A percentile compares a stretch with the other conserved stretches of the same genome.
Conservation (phyloP, 352 stramenopile species). For the Pythium apleroticum region DNA sequence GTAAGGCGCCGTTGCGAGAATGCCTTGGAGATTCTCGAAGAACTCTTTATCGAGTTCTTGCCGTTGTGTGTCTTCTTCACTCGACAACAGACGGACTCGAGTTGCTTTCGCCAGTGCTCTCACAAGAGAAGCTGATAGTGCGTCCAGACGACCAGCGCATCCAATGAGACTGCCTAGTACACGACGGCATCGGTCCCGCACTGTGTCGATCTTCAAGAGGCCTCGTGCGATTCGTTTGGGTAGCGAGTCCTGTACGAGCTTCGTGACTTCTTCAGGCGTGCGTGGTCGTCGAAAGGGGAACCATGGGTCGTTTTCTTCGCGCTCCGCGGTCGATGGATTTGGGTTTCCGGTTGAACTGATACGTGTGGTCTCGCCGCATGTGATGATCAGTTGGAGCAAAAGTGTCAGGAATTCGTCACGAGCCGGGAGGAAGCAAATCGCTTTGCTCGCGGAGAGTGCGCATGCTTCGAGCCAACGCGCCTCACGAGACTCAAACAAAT, state of each 20-base stretch:
- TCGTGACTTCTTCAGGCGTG: conserved; percentile 6
- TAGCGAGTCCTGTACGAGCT: conserved; percentile 31
- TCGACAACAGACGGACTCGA: background rate
- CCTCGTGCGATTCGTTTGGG: conserved; percentile 3
- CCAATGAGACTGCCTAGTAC: background rate
- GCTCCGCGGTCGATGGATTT: conserved; percentile 7
- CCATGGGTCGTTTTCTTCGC: conserved; percentile 33
- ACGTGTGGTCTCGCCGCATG: background rate
- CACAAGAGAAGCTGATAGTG: background rate
- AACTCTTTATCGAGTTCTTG: background rate
- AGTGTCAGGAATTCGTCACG: background rate
- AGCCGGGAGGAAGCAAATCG: background rate
- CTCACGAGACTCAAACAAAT: conserved; percentile 1
- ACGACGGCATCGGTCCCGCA: background rate
- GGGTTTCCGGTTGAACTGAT: background rate
- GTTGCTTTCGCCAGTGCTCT: background rate
- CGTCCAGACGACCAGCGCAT: background rate
- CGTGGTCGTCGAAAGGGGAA: conserved; percentile 46
- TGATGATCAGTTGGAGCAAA: background rate
- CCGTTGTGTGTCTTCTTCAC: background rate
- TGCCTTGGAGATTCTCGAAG: background rate
- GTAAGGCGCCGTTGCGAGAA: background rate
- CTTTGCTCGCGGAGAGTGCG: background rate
- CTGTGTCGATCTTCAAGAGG: background rate
- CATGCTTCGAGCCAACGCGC: background rate